Evolutionary conservation across 1,284 basidiomycete genomes (phyloP).

Genomic region (Mycena sp.): DNA sequence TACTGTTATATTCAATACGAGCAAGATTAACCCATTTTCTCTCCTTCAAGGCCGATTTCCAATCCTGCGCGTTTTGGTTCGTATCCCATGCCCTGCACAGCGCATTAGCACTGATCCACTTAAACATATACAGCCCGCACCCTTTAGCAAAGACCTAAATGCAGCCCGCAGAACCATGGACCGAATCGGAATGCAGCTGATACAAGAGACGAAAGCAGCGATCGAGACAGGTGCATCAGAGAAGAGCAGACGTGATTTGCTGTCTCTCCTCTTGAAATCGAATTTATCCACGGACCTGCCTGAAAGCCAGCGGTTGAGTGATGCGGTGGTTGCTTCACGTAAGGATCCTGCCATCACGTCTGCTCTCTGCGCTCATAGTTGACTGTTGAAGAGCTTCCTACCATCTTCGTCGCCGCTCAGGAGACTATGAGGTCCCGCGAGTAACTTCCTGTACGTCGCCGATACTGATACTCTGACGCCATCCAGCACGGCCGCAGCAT

Average conservation of each 20-base stretch:
- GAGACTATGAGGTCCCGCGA: conserved; percentile 61
- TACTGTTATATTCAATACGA: background rate
- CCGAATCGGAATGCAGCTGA: conserved; percentile 53
- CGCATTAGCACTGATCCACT: too few relatives aligned
- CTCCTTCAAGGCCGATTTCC: too few relatives aligned
- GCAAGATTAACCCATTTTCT: too few relatives aligned
- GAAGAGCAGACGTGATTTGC: conserved; percentile 52
- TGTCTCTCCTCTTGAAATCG: conserved; percentile 67
- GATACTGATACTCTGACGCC: background rate
- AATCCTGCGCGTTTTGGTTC: too few relatives aligned
- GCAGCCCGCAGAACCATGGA: conserved; percentile 25
- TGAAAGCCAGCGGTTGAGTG: conserved; percentile 67
- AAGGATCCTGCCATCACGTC: conserved; percentile 42
- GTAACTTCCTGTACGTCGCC: background rate
- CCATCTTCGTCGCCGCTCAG: conserved; percentile 76
- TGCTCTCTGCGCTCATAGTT: background rate
- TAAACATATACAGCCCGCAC: background rate
- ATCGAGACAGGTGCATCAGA: conserved; percentile 31
- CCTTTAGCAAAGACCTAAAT: background rate
- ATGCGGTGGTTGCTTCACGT: conserved; percentile 82
- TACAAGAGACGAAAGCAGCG: conserved; percentile 50
- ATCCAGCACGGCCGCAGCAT: conserved; percentile 57
- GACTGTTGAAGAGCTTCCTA: conserved; percentile 57
- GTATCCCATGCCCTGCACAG: too few relatives aligned
- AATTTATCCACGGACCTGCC: conserved; percentile 70